A percentile compares a stretch with the other conserved stretches of the same genome.
phyloP scores from a whole-genome alignment of 345 rosid genomes.

The Hibiscus tridactylites region DNA sequence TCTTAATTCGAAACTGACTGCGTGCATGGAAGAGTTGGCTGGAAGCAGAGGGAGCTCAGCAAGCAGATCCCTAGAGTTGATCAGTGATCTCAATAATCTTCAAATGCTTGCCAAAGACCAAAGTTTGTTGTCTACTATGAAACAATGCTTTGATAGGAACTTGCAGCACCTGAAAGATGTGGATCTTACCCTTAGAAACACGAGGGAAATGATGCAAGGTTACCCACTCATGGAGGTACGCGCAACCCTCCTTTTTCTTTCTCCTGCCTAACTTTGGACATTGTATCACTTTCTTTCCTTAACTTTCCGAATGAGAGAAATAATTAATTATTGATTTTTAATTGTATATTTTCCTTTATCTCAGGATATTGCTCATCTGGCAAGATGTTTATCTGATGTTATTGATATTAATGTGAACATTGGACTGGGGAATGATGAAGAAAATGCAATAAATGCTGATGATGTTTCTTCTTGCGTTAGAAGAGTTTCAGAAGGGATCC shows the following conservation, averaged over 20 bases:
- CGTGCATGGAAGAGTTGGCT: constrained; percentile 74
- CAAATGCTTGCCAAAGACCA: constrained; percentile 49
- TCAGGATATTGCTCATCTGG: constrained; percentile 40
- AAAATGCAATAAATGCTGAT: constrained; percentile 27
- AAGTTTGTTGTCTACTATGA: constrained; percentile 35
- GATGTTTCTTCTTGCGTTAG: constrained; percentile 40
- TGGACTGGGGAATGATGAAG: constrained; percentile 29
- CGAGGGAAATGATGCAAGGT: constrained; percentile 25
- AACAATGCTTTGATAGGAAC: constrained; percentile 44
- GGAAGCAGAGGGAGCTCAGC: constrained; percentile 53
- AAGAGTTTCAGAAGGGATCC: constrained; percentile 44
- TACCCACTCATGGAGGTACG: constrained; percentile 39
- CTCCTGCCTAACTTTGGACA: background rate
- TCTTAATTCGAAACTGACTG: constrained; percentile 55
- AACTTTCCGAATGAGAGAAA: background rate
- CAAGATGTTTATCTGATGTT: constrained; percentile 27
- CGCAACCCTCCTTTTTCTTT: constrained; percentile 1
- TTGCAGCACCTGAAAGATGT: constrained; percentile 48
- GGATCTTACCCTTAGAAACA: constrained; percentile 43
- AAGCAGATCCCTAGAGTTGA: constrained; percentile 48
- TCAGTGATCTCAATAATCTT: constrained; percentile 40
- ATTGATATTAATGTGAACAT: constrained; percentile 22
- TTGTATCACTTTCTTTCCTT: background rate
- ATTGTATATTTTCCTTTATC: constrained; percentile 7
- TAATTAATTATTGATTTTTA: background rate